Evolutionary conservation across 1,284 basidiomycete genomes (phyloP).

Genomic region (Fomitopsis pinicola): DNA sequence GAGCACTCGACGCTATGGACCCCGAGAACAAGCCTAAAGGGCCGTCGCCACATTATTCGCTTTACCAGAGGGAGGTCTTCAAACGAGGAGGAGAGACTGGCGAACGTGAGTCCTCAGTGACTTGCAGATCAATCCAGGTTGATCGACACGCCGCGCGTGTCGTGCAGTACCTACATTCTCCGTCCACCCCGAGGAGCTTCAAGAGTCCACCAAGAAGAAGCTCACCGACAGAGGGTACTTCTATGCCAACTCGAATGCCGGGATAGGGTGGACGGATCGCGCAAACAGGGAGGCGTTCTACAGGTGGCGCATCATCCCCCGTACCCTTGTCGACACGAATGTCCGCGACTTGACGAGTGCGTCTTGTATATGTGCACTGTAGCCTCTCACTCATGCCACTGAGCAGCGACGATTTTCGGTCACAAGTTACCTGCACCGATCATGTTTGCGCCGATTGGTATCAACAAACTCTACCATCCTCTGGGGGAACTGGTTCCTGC

Average conservation of each 20-base stretch:
- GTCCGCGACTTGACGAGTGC: conserved; percentile 46
- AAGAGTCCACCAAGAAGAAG: conserved; percentile 45
- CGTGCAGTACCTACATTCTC: conserved; percentile 33
- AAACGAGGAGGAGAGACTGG: conserved; percentile 39
- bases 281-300: conserved; percentile 53
- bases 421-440: conserved; percentile 51
- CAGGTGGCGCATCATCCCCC: conserved; percentile 48
- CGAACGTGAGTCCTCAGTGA: conserved; percentile 24
- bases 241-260: conserved; percentile 56
- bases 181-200: conserved; percentile 47
- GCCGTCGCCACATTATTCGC: conserved; percentile 50
- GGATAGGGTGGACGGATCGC: conserved; percentile 50
- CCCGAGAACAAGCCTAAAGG: conserved; percentile 48
- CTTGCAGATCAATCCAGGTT: no score
- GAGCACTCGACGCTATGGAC: conserved; percentile 33
- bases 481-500: conserved; percentile 52
- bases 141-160: no score
- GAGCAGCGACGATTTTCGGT: conserved; percentile 47
- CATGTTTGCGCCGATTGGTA: conserved; percentile 54
- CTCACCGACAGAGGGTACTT: conserved; percentile 49
- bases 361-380: conserved; percentile 5
- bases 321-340: conserved; percentile 57
- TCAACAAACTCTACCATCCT: conserved; percentile 52
- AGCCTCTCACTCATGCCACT: neutral
- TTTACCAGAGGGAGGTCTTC: conserved; percentile 53